Evolutionary conservation across 192 early-diverging fungal genomes (phyloP).

Genomic region (Backusella tuberculispora): DNA sequence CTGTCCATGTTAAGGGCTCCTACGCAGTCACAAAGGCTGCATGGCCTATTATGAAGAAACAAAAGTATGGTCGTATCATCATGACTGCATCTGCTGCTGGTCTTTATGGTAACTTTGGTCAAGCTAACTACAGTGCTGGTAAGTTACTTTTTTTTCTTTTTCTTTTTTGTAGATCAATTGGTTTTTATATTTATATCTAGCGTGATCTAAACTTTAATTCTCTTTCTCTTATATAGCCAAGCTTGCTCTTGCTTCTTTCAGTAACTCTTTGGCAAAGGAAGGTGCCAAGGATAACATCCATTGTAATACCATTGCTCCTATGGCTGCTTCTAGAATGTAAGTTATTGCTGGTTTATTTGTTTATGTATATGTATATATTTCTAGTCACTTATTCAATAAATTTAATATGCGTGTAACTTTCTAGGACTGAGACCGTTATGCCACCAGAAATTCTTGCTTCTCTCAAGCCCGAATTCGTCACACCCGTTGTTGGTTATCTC

Average conservation of each 20-base stretch:
- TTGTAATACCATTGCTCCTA: constrained; percentile 93
- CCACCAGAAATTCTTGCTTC: constrained; percentile 94
- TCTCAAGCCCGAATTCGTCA: constrained; percentile 96
- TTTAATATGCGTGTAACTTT: not conserved
- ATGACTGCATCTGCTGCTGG: constrained; percentile 97
- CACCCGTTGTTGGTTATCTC: constrained; percentile 92
- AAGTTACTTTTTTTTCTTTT: constrained; percentile 32
- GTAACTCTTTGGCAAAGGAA: constrained; percentile 90
- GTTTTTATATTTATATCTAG: not conserved
- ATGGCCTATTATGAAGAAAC: constrained; percentile 94
- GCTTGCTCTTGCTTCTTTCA: constrained; percentile 90
- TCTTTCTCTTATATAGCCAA: constrained; percentile 70
- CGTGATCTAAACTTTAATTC: not conserved
- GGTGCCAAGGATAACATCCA: constrained; percentile 94
- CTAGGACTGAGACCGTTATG: constrained; percentile 88
- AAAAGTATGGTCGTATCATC: constrained; percentile 89
- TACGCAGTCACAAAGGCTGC: constrained; percentile 98
- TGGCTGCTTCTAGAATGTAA: constrained; percentile 94
- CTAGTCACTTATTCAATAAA: constrained; percentile 2
- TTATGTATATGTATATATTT: constrained; percentile 25
- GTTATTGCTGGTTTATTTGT: not conserved
- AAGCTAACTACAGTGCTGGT: constrained; percentile 83
- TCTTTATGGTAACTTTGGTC: constrained; percentile 99
- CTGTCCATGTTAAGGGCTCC: constrained; percentile 91
- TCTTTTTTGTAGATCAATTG: not conserved